These are phyloP conservation scores for Poterioochromonas sp. DNA, from an alignment of 352 stramenopile species.

Conservation along the genomic window DNA sequence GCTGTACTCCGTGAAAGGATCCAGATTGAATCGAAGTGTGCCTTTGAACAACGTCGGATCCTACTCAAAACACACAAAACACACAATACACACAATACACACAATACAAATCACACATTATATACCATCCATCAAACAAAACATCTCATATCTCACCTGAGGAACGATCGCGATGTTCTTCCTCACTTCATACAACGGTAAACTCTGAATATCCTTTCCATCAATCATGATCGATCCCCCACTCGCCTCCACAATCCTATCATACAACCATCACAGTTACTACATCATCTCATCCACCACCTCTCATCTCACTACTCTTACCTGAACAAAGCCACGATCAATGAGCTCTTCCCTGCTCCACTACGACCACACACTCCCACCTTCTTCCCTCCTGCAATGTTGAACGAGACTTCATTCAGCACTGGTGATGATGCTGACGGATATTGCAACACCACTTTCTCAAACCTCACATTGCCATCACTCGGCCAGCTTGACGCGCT, in stretches of 20 bases:
- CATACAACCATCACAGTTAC: too few relatives aligned
- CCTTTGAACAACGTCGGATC: conserved; percentile 87
- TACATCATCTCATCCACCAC: too few relatives aligned
- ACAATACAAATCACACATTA: too few relatives aligned
- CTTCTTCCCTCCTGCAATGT: conserved; percentile 67
- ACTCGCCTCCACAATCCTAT: conserved; percentile 60
- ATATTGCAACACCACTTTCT: conserved; percentile 59
- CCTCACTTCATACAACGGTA: neutral
- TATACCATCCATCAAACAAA: too few relatives aligned
- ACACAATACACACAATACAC: too few relatives aligned
- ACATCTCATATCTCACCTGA: too few relatives aligned
- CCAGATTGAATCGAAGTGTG: conserved; percentile 74
- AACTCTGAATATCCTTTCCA: conserved; percentile 58
- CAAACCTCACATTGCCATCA: conserved; percentile 52
- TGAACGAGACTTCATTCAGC: conserved; percentile 61
- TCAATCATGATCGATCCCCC: conserved; percentile 70
- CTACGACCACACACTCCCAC: conserved; percentile 69
- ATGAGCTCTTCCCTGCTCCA: conserved; percentile 73
- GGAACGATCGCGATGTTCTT: conserved; percentile 16
- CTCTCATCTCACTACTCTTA: too few relatives aligned
- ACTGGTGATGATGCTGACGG: conserved; percentile 53
- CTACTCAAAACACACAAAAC: neutral
- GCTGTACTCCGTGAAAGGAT: too few relatives aligned
- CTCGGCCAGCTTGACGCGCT: conserved; percentile 60
- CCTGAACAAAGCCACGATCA: conserved; percentile 81